Conservation (phyloP, 352 stramenopile species). For the Phytophthora sp. region DNA sequence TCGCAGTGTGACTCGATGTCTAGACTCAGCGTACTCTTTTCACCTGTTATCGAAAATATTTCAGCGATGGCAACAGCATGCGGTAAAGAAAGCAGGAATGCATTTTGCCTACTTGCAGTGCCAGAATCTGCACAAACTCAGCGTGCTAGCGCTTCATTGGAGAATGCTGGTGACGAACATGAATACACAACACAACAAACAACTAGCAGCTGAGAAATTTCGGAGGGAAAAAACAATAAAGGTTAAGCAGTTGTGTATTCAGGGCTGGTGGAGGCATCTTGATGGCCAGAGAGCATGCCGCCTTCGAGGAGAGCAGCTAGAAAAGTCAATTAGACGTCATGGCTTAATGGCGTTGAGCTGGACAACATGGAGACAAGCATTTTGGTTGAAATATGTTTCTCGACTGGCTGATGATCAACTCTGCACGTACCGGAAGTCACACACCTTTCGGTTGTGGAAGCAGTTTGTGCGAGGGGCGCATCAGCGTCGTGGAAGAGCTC, state of each 20-base stretch:
- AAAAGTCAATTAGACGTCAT: neutral
- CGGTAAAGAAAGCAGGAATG: neutral
- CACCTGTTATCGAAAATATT: constrained; percentile 12
- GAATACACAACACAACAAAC: constrained; percentile 10
- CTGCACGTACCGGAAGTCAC: constrained; percentile 1
- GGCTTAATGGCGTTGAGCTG: constrained; percentile 9
- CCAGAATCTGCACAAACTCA: neutral
- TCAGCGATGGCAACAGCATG: constrained; percentile 9
- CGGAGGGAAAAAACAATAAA: neutral
- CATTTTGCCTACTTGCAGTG: constrained; percentile 2
- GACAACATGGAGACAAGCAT: constrained; percentile 23
- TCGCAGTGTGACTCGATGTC: constrained; percentile 3
- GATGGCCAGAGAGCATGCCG: neutral
- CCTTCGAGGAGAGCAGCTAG: constrained; percentile 14
- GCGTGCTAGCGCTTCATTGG: constrained; percentile 16
- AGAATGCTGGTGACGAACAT: constrained; percentile 11
- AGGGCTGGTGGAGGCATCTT: constrained; percentile 5
- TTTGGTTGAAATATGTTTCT: constrained; percentile 6
- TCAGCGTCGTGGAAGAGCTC: neutral
- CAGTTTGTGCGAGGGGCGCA: constrained; percentile 1
- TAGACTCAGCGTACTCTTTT: constrained; percentile 16
- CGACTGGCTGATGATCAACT: constrained; percentile 21
- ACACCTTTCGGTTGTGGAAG: constrained; percentile 30
- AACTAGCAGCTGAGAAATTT: neutral
- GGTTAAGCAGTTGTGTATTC: neutral